Evolutionary conservation across 208 protist genomes (phyloP), one percentile per base, ranked within the genome.

Genomic region (Crithidia thermophila): DNA sequence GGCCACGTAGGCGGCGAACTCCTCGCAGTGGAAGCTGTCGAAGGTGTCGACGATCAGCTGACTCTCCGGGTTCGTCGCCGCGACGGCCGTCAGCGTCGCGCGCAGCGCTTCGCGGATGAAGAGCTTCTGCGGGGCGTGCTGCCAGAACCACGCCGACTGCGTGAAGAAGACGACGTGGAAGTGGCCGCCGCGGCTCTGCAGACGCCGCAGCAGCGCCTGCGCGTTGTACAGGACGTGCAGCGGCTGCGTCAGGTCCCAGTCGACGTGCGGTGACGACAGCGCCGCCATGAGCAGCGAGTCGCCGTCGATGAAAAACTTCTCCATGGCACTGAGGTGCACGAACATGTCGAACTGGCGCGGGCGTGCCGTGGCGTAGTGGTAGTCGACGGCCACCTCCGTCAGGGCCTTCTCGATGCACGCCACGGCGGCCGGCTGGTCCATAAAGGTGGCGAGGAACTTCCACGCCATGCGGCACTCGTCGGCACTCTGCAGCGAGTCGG

Each of bases 281-380:
- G 88, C 87, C 46, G 82, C 79, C 81, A 96, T 92, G 28, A 97
- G 76, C 27, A 97, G 84, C 28, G 93, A 89, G 66, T 97, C 93
- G 53, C 90, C 90, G 61, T 97, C 93, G 72, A 97, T 91, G 77
- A 97, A 93, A 62, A 97, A 97, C 79, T 94, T 93, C 66, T 94
- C 90, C 49, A 68, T 79, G 28, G 88, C 90, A 58, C 84, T 94
- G 37, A 97, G 75, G 66, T 97, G 90, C 8, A 93, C 81, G 53
- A 97, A 97, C 71, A 97, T 94, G 51, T 97, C 90, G 68, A 93
- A 89, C 72, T 90, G 81, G 13, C 81, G 80, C n/a, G 93, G 93
- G 8, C 84, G 77, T n/a, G 83, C 75, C 31, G 76, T 93, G 34
- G 76, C 78, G 67, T 97, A 97, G 75, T 90, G 82, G 55, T 77